Percentiles rank a stretch among this genome's conserved stretches.
Evolutionary conservation across 2,329 filamentous ascomycete species (phyloP).

Genomic region (Tolypocladium sp.): DNA sequence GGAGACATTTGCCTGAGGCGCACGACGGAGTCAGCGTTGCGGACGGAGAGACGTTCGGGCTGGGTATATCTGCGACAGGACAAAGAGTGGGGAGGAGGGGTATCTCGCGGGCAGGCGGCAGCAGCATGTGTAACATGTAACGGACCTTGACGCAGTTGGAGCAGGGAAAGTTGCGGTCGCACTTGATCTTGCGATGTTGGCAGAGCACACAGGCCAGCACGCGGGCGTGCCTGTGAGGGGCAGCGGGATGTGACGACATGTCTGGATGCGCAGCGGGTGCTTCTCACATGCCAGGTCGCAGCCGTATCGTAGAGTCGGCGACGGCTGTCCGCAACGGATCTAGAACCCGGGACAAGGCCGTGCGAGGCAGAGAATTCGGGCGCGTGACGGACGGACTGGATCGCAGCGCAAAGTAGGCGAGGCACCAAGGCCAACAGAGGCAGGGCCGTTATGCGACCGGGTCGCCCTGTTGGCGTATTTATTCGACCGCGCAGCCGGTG

Average conservation of each 20-base stretch:
- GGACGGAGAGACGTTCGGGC: neutral
- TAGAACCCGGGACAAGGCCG: neutral
- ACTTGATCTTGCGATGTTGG: conserved; percentile 55
- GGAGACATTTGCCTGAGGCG: conserved; percentile 43
- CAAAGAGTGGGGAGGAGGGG: neutral
- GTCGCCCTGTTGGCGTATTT: neutral
- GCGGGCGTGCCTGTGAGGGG: conserved; percentile 29
- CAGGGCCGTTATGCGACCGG: neutral
- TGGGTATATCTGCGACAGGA: neutral
- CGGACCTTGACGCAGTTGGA: conserved; percentile 51
- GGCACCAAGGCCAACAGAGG: neutral
- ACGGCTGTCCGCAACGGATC: neutral
- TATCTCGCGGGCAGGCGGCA: neutral
- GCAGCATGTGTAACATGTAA: conserved; percentile 2
- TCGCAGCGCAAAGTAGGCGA: neutral
- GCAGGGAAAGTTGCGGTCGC: conserved; percentile 49
- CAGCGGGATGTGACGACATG: conserved; percentile 20
- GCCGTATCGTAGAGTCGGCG: neutral
- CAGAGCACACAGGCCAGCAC: conserved; percentile 48
- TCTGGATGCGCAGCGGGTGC: conserved; percentile 4
- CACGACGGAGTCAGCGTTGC: conserved; percentile 5
- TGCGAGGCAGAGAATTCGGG: neutral
- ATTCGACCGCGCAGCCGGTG: neutral
- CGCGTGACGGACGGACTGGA: neutral
- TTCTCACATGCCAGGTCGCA: conserved; percentile 19